phyloP scores from a whole-genome alignment of 805 yeast genomes.

The Kuraishia hungarica region DNA sequence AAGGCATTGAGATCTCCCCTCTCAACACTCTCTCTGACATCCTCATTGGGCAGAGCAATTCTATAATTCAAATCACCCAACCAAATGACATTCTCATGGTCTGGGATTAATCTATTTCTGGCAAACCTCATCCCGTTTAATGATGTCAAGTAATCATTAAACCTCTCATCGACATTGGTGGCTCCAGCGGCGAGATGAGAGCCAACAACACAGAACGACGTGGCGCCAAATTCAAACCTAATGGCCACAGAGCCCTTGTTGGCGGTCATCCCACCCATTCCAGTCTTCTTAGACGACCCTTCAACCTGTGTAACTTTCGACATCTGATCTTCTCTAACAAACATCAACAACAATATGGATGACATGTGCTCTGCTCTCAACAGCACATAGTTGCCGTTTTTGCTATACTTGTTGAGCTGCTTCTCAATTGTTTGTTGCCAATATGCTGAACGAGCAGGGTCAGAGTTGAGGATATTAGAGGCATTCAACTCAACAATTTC shows the following conservation, averaged over 20 bases:
- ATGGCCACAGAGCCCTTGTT: constrained; percentile 53
- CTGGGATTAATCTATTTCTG: constrained; percentile 49
- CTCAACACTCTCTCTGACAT: constrained; percentile 41
- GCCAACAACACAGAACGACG: constrained; percentile 67
- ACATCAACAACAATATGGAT: constrained; percentile 55
- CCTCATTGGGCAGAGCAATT: constrained; percentile 57
- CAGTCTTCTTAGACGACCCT: constrained; percentile 93
- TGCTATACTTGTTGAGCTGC: constrained; percentile 40
- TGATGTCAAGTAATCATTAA: constrained; percentile 76
- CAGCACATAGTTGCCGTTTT: constrained; percentile 40
- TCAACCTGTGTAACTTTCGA: constrained; percentile 68
- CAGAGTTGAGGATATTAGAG: constrained; percentile 81
- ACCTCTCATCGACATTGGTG: constrained; percentile 72
- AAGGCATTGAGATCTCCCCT: constrained; percentile 39
- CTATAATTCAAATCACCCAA: constrained; percentile 92
- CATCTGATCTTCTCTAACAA: constrained; percentile 43
- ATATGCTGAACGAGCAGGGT: constrained; percentile 61
- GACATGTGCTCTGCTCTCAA: constrained; percentile 71
- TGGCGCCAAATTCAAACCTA: constrained; percentile 40
- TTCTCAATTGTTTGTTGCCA: constrained; percentile 69
- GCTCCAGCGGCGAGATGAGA: constrained; percentile 94
- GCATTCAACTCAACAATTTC: constrained; percentile 92
- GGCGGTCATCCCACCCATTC: constrained; percentile 84
- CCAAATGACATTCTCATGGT: constrained; percentile 82
- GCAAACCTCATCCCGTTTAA: constrained; percentile 59